Evolutionary conservation across 1,139 yeast genomes (phyloP), one percentile per base, ranked within the genome.

Genomic region (Chernovozyma aurita): DNA sequence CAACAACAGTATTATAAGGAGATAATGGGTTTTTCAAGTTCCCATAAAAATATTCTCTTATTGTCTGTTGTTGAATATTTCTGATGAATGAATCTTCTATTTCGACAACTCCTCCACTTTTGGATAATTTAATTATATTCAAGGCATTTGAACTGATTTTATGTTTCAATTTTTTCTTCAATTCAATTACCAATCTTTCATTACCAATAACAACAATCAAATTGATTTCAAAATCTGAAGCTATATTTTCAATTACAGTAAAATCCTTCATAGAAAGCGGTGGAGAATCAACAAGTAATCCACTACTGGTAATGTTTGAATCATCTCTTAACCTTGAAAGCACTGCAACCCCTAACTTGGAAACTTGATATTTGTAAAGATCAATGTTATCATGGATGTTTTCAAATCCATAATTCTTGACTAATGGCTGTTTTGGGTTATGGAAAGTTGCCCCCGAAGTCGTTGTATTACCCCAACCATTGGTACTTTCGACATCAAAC

Each of bases 1-100:
- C 70, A 31, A 70, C 60, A 30, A 67, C 75, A 2, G 73, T 69
- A 42, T 68, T 70, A 49, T 67, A 69, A 1, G 99, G 98, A 4
- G 95, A 84, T 36, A 94, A 66, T 4, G 82, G 78, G 7, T 78
- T 76, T 36, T 71, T 71, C 30, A 66, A 63, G 13, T 76, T 76
- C 2, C 98, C 98, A 52, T 94, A 87, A 51, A 94, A 94, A 56
- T 92, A 94, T 51, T 88, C 95, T 52, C 80, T 79, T 37, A 92
- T 86, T 4, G 83, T 68, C 35, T 77, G 74, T 49, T 88, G 85
- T 55, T 92, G 97, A 20, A 73, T 43, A 32, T 81, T 76, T 50
- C 97, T 71, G 33, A 73, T 66, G 52, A 67, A 86, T 14, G 76
- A 64, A 34, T 83, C 94, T 43, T 85, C 94, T 21, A 78, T 69